Evolutionary conservation across 2,329 filamentous ascomycete species (phyloP).

Genomic region (Talaromyces verruculosus): DNA sequence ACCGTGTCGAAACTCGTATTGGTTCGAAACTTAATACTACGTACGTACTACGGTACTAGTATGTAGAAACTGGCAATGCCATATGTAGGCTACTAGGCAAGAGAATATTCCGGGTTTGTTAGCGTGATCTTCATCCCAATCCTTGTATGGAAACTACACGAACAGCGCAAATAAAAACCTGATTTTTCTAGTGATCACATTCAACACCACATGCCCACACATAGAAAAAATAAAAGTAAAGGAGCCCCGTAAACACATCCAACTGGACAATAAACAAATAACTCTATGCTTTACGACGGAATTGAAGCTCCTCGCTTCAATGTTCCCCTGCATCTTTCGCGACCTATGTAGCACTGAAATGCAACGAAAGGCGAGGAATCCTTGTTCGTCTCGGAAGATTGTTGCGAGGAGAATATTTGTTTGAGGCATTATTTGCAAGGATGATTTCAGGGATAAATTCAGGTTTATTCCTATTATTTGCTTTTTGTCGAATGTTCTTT

Average conservation of each 20-base stretch:
- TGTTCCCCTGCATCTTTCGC: not conserved
- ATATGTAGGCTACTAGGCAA: not conserved
- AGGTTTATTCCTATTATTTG: not conserved
- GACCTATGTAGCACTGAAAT: not conserved
- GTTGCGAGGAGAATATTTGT: not conserved
- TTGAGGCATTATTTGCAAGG: not conserved
- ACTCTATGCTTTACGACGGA: not conserved
- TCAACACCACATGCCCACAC: not conserved
- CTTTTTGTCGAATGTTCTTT: not conserved
- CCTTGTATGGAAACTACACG: not conserved
- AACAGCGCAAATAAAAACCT: not conserved
- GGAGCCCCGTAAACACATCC: not conserved
- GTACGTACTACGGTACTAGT: too few species aligned
- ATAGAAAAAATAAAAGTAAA: not conserved
- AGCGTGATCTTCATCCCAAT: not conserved
- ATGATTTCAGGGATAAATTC: not conserved
- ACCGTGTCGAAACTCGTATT: not conserved
- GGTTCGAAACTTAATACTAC: not conserved
- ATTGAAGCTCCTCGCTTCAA: not conserved
- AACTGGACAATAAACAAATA: not conserved
- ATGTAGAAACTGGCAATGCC: not conserved
- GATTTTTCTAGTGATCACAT: not conserved
- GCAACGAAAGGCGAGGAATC: not conserved
- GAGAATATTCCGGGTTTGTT: constrained; percentile 8
- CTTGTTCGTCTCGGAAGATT: not conserved